Percentiles rank a stretch among this genome's conserved stretches.
Evolutionary conservation across 352 stramenopile species (phyloP).

Genomic region (Thalassiosira exigua): DNA sequence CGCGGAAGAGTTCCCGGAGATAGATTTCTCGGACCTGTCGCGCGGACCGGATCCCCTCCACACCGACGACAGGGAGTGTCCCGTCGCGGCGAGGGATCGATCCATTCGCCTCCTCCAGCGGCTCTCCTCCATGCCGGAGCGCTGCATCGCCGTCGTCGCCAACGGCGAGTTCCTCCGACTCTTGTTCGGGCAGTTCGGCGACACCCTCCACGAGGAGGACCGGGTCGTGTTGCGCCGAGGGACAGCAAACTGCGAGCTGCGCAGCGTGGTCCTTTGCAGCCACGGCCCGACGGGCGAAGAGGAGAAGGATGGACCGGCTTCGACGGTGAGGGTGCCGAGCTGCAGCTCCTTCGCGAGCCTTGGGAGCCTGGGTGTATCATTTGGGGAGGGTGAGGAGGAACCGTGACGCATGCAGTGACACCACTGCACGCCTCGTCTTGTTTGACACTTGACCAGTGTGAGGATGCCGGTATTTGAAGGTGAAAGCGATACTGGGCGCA

Average conservation of each 20-base stretch:
- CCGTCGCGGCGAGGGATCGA: conserved; percentile 29
- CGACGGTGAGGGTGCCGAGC: background rate
- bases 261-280: conserved; percentile 49
- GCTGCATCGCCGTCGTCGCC: conserved; percentile 58
- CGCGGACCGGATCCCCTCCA: conserved; percentile 52
- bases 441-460: too few species aligned
- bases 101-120: conserved; percentile 49
- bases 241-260: conserved; percentile 56
- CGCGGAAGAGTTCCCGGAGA: conserved; percentile 41
- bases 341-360: conserved; percentile 2
- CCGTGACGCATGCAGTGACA: background rate
- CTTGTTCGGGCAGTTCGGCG: conserved; percentile 52
- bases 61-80: conserved; percentile 44
- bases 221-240: conserved; percentile 27
- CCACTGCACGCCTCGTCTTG: too few species aligned
- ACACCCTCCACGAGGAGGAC: conserved; percentile 32
- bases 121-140: conserved; percentile 39
- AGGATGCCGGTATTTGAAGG: too few species aligned
- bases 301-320: conserved; percentile 7
- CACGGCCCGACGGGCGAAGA: conserved; percentile 45
- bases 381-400: background rate
- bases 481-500: too few species aligned
- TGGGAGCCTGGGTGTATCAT: conserved; percentile 1
- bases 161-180: conserved; percentile 47
- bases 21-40: conserved; percentile 51